A percentile compares a stretch with the other conserved stretches of the same genome.
phyloP scores from a whole-genome alignment of 2,329 filamentous ascomycete genomes.

The Sclerotinia subarctica region DNA sequence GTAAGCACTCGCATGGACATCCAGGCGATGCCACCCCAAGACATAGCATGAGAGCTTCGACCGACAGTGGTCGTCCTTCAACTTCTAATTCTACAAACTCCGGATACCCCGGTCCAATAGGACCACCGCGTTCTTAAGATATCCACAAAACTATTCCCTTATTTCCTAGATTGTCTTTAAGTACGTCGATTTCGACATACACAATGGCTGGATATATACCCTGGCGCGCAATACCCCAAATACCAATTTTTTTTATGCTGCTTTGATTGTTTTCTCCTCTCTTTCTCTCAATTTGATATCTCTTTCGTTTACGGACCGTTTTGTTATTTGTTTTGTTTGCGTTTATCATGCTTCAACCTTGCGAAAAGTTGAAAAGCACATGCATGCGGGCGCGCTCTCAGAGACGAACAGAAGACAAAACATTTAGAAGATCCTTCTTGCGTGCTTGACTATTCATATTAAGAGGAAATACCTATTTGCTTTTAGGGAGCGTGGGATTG shows the following conservation, averaged over 20 bases:
- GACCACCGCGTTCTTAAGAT: constrained; percentile 70
- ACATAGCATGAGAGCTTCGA: constrained; percentile 78
- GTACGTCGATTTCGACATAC: constrained; percentile 27
- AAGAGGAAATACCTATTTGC: constrained; percentile 39
- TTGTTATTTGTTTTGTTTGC: constrained; percentile 12
- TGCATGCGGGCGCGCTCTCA: constrained; percentile 25
- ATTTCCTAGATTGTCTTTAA: constrained; percentile 34
- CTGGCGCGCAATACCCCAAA: constrained; percentile 39
- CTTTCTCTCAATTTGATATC: constrained; percentile 22
- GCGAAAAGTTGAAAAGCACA: constrained; percentile 29
- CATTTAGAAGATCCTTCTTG: constrained; percentile 32
- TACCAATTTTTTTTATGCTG: constrained; percentile 36
- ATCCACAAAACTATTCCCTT: constrained; percentile 30
- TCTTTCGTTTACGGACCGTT: constrained; percentile 16
- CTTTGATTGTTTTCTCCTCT: constrained; percentile 27
- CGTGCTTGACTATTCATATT: constrained; percentile 23
- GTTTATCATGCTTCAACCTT: constrained; percentile 17
- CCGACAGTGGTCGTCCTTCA: constrained; percentile 86
- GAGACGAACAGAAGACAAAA: constrained; percentile 25
- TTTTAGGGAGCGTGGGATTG: constrained; percentile 24
- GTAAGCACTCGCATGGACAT: constrained; percentile 59
- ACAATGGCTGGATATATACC: constrained; percentile 40
- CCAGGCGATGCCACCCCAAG: constrained; percentile 80
- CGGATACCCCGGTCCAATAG: constrained; percentile 92
- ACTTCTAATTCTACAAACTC: constrained; percentile 94